Base-by-base conservation (phyloP, 163 green algal species). In the Chlamydomonas reinhardtii region DNA sequence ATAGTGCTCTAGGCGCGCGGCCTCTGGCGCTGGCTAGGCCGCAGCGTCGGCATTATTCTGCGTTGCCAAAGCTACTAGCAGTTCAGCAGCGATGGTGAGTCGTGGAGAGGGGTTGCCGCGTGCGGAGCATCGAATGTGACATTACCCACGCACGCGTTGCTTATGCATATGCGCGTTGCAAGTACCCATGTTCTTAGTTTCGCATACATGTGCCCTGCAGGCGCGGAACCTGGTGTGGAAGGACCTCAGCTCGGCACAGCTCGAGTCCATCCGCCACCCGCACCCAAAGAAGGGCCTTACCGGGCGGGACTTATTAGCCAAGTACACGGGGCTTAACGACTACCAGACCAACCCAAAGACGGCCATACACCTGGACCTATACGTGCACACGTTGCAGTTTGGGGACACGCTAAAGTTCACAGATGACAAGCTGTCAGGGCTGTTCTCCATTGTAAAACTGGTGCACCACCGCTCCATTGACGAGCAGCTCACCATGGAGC, bases 381-480 rank as follows among this genome's bases (percentile, higher is more conserved):
- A 93, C 32, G 74, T 86, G 15, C 82, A 91, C 75, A 86, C 88
- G 2, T n/a, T 94, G 32, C 83, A 91, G 22, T 92, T 92, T 56
- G 91, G 86, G 14, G 73, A 94, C 76, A 76, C 86, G 65, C n/a
- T 87, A 31, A 73, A 76, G 22, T 79, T 94, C 25, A 71, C 78
- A 2, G 81, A 91, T 62, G 91, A 94, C 32, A 93, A 96, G 89
- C 82, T 92, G 29, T 94, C 91, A 12, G 88, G 78, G 4, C 75
- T 95, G 17, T 89, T 96, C 66, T 92, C 90, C 31, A 91, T 96
- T 39, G 88, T 94, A 11, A 94, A 94, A 62, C 75, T 31, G 6
- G 86, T 94, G n/a, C 93, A 95, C 77, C 39, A 66, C 0, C 34
- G 62, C 17, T 83, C 85, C n/a, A 89, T 89, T 0, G 43, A 82